Conservation (phyloP, 2,329 filamentous ascomycete species). For the Magnaporthiopsis rhizophila region DNA sequence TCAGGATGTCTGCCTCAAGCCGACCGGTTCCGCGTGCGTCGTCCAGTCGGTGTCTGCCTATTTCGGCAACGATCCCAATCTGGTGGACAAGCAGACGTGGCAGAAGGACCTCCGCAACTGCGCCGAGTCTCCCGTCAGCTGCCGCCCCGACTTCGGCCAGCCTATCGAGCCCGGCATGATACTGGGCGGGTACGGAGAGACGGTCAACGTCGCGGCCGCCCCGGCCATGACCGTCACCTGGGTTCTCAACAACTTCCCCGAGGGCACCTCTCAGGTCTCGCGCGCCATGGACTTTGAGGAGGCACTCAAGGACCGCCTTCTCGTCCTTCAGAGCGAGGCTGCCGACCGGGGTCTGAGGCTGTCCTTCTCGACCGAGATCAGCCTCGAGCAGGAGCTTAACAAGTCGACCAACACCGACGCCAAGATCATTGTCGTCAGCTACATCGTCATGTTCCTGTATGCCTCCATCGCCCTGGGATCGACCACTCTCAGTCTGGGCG, state of each 20-base stretch:
- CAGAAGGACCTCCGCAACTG: constrained; percentile 63
- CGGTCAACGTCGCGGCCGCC: constrained; percentile 61
- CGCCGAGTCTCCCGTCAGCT: constrained; percentile 70
- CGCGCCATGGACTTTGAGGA: constrained; percentile 86
- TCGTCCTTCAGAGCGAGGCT: constrained; percentile 76
- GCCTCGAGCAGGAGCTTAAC: constrained; percentile 90
- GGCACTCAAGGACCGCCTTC: constrained; percentile 63
- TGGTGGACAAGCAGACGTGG: constrained; percentile 63
- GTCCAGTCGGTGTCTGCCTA: constrained; percentile 90
- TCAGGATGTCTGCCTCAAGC: constrained; percentile 88
- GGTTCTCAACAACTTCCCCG: constrained; percentile 82
- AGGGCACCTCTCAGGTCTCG: constrained; percentile 61
- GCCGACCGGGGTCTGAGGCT: constrained; percentile 68
- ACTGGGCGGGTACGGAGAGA: constrained; percentile 68
- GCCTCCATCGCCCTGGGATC: constrained; percentile 89
- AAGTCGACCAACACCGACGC: constrained; percentile 98
- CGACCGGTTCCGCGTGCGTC: constrained; percentile 80
- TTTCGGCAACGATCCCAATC: constrained; percentile 60
- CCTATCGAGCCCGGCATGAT: constrained; percentile 81
- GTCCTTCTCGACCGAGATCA: constrained; percentile 93
- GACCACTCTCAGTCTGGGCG: constrained; percentile 68
- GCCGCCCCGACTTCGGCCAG: constrained; percentile 81
- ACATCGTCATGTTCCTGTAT: constrained; percentile 98
- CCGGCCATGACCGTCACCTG: constrained; percentile 82
- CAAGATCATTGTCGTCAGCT: constrained; percentile 93